phyloP scores from a whole-genome alignment of 345 rosid genomes.

The Boechera stricta region DNA sequence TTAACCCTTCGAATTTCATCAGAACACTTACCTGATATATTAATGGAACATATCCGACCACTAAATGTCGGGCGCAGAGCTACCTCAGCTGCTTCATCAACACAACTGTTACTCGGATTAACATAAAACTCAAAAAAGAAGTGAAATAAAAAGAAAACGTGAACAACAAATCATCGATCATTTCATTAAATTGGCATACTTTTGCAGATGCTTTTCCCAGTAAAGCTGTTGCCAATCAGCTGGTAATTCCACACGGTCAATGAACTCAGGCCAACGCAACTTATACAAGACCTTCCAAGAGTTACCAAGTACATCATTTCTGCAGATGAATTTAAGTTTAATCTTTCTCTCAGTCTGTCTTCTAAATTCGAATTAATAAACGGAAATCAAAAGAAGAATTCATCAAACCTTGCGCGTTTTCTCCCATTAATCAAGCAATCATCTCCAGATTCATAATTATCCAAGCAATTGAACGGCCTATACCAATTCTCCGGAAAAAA shows the following conservation, averaged over 20 bases:
- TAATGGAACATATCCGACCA: conserved; percentile 58
- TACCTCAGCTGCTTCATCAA: conserved; percentile 79
- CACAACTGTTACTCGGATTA: conserved; percentile 67
- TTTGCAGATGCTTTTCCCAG: conserved; percentile 86
- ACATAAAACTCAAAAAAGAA: conserved; percentile 18
- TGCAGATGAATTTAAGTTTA: conserved; percentile 26
- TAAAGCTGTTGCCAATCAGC: conserved; percentile 75
- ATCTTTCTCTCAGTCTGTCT: not conserved
- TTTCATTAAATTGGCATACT: conserved; percentile 46
- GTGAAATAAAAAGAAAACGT: not conserved
- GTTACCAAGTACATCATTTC: conserved; percentile 52
- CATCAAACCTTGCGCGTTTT: conserved; percentile 68
- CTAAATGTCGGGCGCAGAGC: conserved; percentile 72
- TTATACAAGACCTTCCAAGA: conserved; percentile 71
- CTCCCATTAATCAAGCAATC: conserved; percentile 51
- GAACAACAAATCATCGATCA: not conserved
- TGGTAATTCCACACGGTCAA: conserved; percentile 37
- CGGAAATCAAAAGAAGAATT: not conserved
- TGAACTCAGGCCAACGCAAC: conserved; percentile 68
- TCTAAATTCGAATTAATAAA: not conserved
- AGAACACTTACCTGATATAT: conserved; percentile 61
- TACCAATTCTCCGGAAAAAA: conserved; percentile 34
- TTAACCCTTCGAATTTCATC: not conserved
- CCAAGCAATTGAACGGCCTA: conserved; percentile 64
- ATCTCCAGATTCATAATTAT: conserved; percentile 50